phyloP scores from a whole-genome alignment of 1,139 yeast genomes.

The Trichomonascaceae sp. region DNA sequence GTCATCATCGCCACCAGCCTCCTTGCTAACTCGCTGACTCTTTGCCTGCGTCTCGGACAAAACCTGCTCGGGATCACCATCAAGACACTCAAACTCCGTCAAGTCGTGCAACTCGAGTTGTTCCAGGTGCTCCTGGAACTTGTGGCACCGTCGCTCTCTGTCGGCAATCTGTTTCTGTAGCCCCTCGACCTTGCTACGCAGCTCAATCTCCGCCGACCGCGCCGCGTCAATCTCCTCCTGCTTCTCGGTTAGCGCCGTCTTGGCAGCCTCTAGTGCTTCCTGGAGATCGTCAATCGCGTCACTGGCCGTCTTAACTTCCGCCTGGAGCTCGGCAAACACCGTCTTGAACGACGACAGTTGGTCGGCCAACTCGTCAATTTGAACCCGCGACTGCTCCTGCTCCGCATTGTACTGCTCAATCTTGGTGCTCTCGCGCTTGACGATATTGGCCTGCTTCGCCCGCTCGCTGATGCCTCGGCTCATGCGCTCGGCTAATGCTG shows the following conservation, averaged over 20 bases:
- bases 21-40: slow-evolving; percentile 3
- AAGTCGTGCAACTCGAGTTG: slow-evolving; percentile 20
- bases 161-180: slow-evolving; percentile 33
- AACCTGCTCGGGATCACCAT: no score
- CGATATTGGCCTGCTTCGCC: slow-evolving; percentile 55
- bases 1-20: slow-evolving; percentile 4
- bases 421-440: slow-evolving; percentile 39
- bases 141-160: slow-evolving; percentile 29
- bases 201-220: slow-evolving; percentile 58
- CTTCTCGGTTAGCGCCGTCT: slow-evolving; percentile 37
- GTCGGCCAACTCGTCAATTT: slow-evolving; percentile 27
- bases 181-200: slow-evolving; percentile 53
- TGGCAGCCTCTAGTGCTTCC: slow-evolving; percentile 28
- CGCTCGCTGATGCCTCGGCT: slow-evolving; percentile 47
- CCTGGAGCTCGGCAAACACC: slow-evolving; percentile 24
- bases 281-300: slow-evolving; percentile 23
- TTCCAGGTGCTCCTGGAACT: slow-evolving; percentile 19
- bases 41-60: slow-evolving; percentile 3
- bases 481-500: slow-evolving; percentile 46
- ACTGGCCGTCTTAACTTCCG: slow-evolving; percentile 12
- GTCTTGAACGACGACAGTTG: slow-evolving; percentile 9
- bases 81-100: slow-evolving; percentile 7
- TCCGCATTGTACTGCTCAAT: slow-evolving; percentile 32
- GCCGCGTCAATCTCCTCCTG: slow-evolving; percentile 44
- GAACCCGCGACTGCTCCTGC: slow-evolving; percentile 16